phyloP scores from a whole-genome alignment of 441 rosid species.

The Cnidoscolus chayamansa region DNA sequence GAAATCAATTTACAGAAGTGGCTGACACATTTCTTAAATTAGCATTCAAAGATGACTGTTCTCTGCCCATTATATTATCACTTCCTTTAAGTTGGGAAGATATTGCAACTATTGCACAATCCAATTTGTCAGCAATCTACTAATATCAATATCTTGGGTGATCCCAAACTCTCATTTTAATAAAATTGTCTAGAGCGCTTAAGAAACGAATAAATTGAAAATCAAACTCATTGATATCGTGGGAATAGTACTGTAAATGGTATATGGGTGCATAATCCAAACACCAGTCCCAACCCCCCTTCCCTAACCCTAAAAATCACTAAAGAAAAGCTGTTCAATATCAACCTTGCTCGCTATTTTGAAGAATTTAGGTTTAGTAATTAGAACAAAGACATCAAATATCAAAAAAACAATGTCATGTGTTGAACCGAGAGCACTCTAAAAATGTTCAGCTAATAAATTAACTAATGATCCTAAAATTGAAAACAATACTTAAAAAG shows the following conservation, averaged over 20 bases:
- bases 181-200: neutral
- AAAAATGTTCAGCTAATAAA: neutral
- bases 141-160: neutral
- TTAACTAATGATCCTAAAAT: no score
- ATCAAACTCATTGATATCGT: neutral
- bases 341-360: neutral
- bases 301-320: neutral
- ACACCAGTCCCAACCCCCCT: neutral
- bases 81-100: no score
- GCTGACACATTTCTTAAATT: no score
- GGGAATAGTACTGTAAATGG: neutral
- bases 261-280: neutral
- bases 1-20: neutral
- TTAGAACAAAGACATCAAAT: no score
- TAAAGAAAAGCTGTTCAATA: neutral
- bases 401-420: neutral
- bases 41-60: no score
- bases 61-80: no score
- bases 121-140: neutral
- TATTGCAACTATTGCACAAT: no score
- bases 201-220: neutral
- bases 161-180: neutral
- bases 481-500: no score
- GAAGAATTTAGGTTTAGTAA: neutral
- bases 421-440: neutral